Evolutionary conservation across 495 filamentous ascomycete species (phyloP), one percentile per base, ranked within the genome.

Genomic region (Aspergillus campestris): DNA sequence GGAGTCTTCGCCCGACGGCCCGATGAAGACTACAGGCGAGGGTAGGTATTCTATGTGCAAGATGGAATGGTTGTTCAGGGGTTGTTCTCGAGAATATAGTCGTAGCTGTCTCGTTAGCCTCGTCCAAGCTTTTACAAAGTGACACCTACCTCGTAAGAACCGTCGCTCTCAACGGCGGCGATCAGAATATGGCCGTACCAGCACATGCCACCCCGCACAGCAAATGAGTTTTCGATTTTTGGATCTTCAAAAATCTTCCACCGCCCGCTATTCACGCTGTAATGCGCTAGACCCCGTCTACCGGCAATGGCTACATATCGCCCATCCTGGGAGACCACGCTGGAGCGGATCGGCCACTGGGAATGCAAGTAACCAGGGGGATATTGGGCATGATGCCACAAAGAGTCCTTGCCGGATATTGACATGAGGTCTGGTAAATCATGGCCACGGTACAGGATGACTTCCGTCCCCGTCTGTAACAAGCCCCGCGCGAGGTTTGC

Each of bases 121-220:
- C 7, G 11, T 10, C 33, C 12, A 12, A 24, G 7, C 10, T 27
- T 11, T 14, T 7, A 28, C 4, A 24, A 6, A 38, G 0, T 7
- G 14, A 34, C 35, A 56, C 57, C 49, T 59, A 82, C 82, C 74
- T 95, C 86, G 57, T 89, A 89, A 13, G 81, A 80, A 48, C 81
- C 80, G 51, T 87, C 84, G 38, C 81, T 79, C 60, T 97, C 94
- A 29, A 95, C 82, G n/a, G 91, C 88, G 34, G 89, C 89, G 46
- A 99, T 86, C 12, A 99, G 67, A 15, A 97, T 86, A 62, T 99
- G 94, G 44, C 94, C 90, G 56, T 90, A 87, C 94, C 94, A 99
- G 55, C 89, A 95, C 89, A 99, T 94, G 0, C 94, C 94, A 15
- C 94, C 94, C 49, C 90, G 73, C 15, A 99, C 87, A 18, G 86